Conservation (phyloP, 805 yeast genomes). For the Vanderwaltozyma polyspora region DNA sequence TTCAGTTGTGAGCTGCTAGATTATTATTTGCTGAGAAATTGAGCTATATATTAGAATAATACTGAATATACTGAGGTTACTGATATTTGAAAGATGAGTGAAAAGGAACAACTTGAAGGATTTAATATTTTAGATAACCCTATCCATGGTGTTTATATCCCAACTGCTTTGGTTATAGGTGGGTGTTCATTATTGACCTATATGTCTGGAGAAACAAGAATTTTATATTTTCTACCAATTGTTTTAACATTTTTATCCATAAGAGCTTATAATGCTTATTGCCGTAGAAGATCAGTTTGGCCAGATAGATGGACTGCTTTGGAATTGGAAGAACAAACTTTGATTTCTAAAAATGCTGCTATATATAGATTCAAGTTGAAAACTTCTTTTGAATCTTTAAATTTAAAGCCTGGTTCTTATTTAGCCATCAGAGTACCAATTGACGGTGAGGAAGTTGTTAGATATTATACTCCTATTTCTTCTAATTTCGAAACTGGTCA, state of each 20-base stretch:
- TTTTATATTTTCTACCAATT: conserved; percentile 26
- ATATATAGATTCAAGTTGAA: conserved; percentile 59
- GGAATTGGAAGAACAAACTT: conserved; percentile 64
- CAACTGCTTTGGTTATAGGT: conserved; percentile 44
- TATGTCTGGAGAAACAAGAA: conserved; percentile 24
- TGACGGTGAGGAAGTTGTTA: conserved; percentile 29
- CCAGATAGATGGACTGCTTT: conserved; percentile 48
- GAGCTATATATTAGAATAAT: too few species aligned
- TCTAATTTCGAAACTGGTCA: conserved; percentile 60
- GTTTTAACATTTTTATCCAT: conserved; percentile 31
- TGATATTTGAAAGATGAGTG: too few species aligned
- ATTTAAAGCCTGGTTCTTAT: conserved; percentile 68
- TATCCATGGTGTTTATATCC: conserved; percentile 66
- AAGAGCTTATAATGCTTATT: conserved; percentile 29
- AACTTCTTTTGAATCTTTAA: conserved; percentile 48
- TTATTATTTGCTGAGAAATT: too few species aligned
- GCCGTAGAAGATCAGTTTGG: conserved; percentile 35
- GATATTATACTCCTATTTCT: conserved; percentile 71
- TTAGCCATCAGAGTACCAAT: conserved; percentile 43
- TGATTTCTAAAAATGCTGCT: conserved; percentile 59
- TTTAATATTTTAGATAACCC: conserved; percentile 52
- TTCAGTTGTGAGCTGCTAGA: too few species aligned
- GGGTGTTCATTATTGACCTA: conserved; percentile 49
- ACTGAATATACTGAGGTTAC: too few species aligned
- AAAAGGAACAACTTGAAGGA: conserved; percentile 1